These are phyloP conservation scores for Ceratobasidium sp. DNA, from an alignment of 1,284 basidiomycete species.

Conservation along the genomic window DNA sequence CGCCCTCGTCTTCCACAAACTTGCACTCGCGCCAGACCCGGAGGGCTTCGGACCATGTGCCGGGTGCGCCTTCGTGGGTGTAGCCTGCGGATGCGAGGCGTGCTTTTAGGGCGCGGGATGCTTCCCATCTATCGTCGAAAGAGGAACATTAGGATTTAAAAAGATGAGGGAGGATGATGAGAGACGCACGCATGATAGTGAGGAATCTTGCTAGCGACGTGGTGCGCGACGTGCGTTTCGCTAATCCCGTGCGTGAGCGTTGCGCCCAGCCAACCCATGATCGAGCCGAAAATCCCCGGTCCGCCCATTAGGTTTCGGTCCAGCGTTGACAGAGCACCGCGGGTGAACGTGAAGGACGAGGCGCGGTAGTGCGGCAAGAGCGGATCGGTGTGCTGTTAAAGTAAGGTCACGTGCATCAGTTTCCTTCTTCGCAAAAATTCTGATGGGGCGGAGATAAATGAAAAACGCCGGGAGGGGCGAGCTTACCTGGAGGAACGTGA, in stretches of 20 bases:
- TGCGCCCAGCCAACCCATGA: slow-evolving; percentile 82
- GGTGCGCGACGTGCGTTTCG: slow-evolving; percentile 93
- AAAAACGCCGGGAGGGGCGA: background rate
- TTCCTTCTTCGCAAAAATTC: background rate
- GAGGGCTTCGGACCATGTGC: slow-evolving; percentile 40
- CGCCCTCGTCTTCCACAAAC: slow-evolving; percentile 94
- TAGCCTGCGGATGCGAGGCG: slow-evolving; percentile 74
- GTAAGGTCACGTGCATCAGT: background rate
- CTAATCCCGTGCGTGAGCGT: slow-evolving; percentile 87
- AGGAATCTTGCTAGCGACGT: slow-evolving; percentile 92
- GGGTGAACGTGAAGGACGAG: slow-evolving; percentile 91
- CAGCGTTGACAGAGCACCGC: slow-evolving; percentile 93
- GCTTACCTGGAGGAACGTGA: slow-evolving; percentile 85
- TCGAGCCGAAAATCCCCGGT: slow-evolving; percentile 62
- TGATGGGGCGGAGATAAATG: background rate
- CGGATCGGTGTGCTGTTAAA: slow-evolving; percentile 84
- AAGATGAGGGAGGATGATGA: background rate
- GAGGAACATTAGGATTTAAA: background rate
- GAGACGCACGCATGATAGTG: slow-evolving; percentile 80
- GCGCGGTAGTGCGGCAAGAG: slow-evolving; percentile 94
- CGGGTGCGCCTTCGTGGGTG: slow-evolving; percentile 54
- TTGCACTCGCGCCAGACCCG: slow-evolving; percentile 52
- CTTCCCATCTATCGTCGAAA: slow-evolving; percentile 76
- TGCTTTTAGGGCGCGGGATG: slow-evolving; percentile 86
- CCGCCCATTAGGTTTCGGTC: slow-evolving; percentile 90